Evolutionary conservation across 2,329 filamentous ascomycete species (phyloP).

Genomic region (Colletotrichum cuscutae): DNA sequence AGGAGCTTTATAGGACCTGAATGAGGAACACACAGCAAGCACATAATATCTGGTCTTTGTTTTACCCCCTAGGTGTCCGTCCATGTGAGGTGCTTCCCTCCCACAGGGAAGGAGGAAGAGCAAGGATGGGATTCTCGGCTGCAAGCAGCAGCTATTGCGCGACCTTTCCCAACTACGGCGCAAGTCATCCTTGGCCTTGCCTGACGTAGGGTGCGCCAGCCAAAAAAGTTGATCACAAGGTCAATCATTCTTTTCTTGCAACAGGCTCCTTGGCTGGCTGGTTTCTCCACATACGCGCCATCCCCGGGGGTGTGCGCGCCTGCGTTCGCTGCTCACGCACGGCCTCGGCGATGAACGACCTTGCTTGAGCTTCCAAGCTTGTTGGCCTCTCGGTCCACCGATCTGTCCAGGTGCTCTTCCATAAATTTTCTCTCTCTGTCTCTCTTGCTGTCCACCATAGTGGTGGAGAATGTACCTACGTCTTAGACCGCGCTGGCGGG

Average conservation of each 20-base stretch:
- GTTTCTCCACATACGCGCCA: constrained; percentile 26
- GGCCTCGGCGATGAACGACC: neutral
- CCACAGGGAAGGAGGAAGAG: neutral
- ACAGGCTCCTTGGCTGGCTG: neutral
- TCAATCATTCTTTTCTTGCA: constrained; percentile 20
- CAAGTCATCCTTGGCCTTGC: constrained; percentile 29
- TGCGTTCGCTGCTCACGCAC: neutral
- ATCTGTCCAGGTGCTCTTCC: neutral
- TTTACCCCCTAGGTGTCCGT: neutral
- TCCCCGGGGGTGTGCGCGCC: neutral
- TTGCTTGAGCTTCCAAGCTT: neutral
- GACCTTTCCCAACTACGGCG: constrained; percentile 27
- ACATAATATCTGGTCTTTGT: constrained; percentile 8
- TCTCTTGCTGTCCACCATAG: neutral
- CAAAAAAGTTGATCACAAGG: constrained; percentile 35
- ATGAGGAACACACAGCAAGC: constrained; percentile 14
- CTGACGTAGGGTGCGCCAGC: constrained; percentile 23
- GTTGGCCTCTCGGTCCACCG: neutral
- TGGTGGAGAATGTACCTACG: neutral
- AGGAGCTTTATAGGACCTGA: constrained; percentile 34
- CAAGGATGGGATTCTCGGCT: constrained; percentile 19
- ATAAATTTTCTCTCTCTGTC: neutral
- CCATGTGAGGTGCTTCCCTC: constrained; percentile 4
- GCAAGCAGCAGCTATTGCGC: constrained; percentile 32
- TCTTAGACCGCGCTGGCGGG: neutral